Conservation (phyloP, 2,329 filamentous ascomycete genomes). For the Sarocladium strictum region DNA sequence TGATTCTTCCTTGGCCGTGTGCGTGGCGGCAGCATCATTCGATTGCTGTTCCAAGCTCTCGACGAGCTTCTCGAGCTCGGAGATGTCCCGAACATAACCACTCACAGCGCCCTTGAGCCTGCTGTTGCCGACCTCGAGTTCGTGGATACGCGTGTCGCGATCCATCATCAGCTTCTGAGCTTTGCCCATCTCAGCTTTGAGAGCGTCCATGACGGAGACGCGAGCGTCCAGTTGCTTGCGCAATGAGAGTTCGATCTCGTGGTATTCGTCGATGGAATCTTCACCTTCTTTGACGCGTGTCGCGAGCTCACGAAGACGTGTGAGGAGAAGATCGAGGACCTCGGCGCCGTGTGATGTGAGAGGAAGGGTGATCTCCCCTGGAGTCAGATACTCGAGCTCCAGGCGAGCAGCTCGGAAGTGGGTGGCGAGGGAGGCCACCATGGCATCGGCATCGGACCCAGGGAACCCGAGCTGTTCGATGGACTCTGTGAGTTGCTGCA, state of each 20-base stretch:
- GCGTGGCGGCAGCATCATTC: conserved; percentile 22
- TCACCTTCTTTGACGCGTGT: conserved; percentile 42
- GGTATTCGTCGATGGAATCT: conserved; percentile 54
- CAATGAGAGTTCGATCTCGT: conserved; percentile 48
- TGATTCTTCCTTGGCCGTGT: conserved; percentile 28
- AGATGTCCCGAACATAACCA: conserved; percentile 47
- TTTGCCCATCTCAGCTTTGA: conserved; percentile 35
- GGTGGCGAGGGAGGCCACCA: conserved; percentile 39
- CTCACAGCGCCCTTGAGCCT: conserved; percentile 46
- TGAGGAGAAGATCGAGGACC: conserved; percentile 49
- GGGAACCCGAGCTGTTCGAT: conserved; percentile 47
- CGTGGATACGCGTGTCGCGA: conserved; percentile 33
- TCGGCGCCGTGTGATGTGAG: conserved; percentile 47
- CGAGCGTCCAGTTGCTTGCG: conserved; percentile 50
- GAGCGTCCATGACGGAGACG: conserved; percentile 42
- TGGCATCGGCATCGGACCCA: conserved; percentile 39
- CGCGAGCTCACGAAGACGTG: conserved; percentile 42
- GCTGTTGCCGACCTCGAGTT: conserved; percentile 44
- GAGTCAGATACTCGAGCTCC: conserved; percentile 56
- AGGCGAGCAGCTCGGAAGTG: conserved; percentile 52
- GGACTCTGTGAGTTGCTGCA: conserved; percentile 37
- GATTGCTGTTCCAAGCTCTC: conserved; percentile 37
- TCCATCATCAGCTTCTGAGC: conserved; percentile 27
- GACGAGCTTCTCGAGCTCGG: conserved; percentile 47
- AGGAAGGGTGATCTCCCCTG: conserved; percentile 50